phyloP scores from a whole-genome alignment of 352 stramenopile species.

The Aphanomyces stellatus region DNA sequence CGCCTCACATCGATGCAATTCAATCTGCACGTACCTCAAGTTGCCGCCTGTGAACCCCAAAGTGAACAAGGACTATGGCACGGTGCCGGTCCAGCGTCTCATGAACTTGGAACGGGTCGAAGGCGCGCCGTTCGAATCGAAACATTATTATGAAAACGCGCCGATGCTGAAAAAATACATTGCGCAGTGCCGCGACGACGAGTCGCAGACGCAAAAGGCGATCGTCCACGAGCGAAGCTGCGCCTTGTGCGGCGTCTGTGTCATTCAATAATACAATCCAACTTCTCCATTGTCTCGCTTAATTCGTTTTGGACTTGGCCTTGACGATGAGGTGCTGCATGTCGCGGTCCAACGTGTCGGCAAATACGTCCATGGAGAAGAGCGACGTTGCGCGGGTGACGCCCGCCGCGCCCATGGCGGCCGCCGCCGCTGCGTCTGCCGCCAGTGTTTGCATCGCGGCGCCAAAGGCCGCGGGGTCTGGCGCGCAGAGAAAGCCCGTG shows the following conservation, averaged over 20 bases:
- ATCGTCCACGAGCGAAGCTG: conserved; percentile 1
- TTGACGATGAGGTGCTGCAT: conserved; percentile 12
- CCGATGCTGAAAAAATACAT: conserved; percentile 84
- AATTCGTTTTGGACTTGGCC: no score
- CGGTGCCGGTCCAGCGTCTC: conserved; percentile 63
- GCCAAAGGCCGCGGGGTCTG: conserved; percentile 46
- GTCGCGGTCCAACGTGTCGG: conserved; percentile 37
- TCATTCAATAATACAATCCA: conserved; percentile 11
- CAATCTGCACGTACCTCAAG: conserved; percentile 81
- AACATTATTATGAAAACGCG: conserved; percentile 79
- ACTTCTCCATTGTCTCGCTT: no score
- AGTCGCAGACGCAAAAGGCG: conserved; percentile 18
- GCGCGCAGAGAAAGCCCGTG: conserved; percentile 76
- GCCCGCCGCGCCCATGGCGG: conserved; percentile 37
- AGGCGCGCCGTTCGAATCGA: conserved; percentile 68
- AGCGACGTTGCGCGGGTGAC: conserved; percentile 40
- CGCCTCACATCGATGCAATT: conserved; percentile 82
- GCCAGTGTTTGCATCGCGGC: conserved; percentile 47
- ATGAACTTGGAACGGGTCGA: conserved; percentile 71
- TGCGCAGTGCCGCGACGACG: conserved; percentile 50
- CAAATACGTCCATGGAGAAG: conserved; percentile 73
- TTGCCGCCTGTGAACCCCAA: conserved; percentile 74
- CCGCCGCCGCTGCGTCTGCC: not conserved
- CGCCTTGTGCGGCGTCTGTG: conserved; percentile 1
- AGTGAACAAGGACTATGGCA: conserved; percentile 43